phyloP scores from a whole-genome alignment of 1,139 yeast genomes.

The Suhomyces coccinellae region DNA sequence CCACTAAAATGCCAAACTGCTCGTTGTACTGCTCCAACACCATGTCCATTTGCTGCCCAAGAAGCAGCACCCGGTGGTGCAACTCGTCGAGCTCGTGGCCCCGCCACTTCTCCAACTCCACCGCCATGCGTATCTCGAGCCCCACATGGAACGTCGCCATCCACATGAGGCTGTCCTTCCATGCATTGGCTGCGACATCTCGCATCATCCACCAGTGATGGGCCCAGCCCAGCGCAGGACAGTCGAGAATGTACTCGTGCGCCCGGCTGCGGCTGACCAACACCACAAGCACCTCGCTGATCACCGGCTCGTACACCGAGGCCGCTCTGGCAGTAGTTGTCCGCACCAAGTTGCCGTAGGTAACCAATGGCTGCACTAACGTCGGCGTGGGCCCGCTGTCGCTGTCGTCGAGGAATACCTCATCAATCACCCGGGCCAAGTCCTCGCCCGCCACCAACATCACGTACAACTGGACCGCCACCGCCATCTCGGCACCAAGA shows the following conservation, averaged over 20 bases:
- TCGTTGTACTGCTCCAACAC: background rate
- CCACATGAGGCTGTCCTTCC: slow-evolving; percentile 26
- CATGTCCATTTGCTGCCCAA: slow-evolving; percentile 6
- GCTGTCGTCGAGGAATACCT: background rate
- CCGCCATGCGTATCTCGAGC: slow-evolving; percentile 16
- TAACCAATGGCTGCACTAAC: background rate
- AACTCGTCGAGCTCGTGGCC: slow-evolving; percentile 23
- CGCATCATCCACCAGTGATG: slow-evolving; percentile 13
- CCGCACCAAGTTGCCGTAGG: slow-evolving; percentile 6
- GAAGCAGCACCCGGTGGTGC: slow-evolving; percentile 8
- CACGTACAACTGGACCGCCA: slow-evolving; percentile 11
- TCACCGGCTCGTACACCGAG: slow-evolving; percentile 5
- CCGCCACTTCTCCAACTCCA: slow-evolving; percentile 21
- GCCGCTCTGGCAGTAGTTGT: slow-evolving; percentile 11
- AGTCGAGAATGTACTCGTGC: slow-evolving; percentile 22
- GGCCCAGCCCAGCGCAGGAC: slow-evolving; percentile 12
- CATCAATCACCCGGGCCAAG: slow-evolving; percentile 17
- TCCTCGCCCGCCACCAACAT: slow-evolving; percentile 12
- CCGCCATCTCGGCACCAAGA: background rate
- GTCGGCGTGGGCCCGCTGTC: background rate
- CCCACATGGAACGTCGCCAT: slow-evolving; percentile 25
- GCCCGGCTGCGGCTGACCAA: slow-evolving; percentile 27
- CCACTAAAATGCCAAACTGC: slow-evolving; percentile 1
- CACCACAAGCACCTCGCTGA: slow-evolving; percentile 19
- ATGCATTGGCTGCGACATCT: slow-evolving; percentile 17